Conservation (phyloP, 305 asterid species). For the Salvia sclarea region DNA sequence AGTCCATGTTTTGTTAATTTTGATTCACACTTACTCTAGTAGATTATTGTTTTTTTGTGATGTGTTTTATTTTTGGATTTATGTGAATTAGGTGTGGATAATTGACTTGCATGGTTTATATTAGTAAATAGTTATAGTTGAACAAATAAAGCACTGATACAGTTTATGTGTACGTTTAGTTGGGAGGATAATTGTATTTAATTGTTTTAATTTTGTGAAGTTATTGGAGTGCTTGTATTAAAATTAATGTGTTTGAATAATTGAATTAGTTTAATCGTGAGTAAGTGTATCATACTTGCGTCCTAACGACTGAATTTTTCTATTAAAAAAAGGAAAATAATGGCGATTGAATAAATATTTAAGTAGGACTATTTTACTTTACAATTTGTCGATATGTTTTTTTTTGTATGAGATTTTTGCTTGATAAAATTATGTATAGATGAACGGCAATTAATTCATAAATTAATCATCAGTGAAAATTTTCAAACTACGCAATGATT, state of each 20-base stretch:
- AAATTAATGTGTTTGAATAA: conserved; percentile 5
- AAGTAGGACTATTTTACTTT: neutral
- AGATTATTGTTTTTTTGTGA: neutral
- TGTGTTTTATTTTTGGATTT: neutral
- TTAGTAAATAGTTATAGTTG: conserved; percentile 27
- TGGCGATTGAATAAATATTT: neutral
- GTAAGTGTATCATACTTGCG: conserved; percentile 23
- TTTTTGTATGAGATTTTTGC: too few species aligned
- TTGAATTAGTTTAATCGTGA: conserved; percentile 19
- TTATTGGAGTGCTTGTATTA: conserved; percentile 14
- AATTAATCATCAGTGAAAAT: too few species aligned
- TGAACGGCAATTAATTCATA: too few species aligned
- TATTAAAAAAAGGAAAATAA: neutral
- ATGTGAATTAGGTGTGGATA: neutral
- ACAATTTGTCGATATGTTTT: neutral
- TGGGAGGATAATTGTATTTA: conserved; percentile 1
- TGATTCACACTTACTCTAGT: conserved; percentile 27
- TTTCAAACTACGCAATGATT: too few species aligned
- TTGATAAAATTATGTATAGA: too few species aligned
- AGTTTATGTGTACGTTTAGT: conserved; percentile 29
- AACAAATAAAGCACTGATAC: conserved; percentile 37
- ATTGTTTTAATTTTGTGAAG: neutral
- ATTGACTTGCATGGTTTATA: conserved; percentile 15
- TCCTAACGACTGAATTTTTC: conserved; percentile 12
- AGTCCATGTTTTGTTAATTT: conserved; percentile 18